A percentile compares a stretch with the other conserved stretches of the same genome.
These are phyloP conservation scores for Blastocystis sp. DNA, from an alignment of 352 stramenopile genomes.

Conservation along the genomic window DNA sequence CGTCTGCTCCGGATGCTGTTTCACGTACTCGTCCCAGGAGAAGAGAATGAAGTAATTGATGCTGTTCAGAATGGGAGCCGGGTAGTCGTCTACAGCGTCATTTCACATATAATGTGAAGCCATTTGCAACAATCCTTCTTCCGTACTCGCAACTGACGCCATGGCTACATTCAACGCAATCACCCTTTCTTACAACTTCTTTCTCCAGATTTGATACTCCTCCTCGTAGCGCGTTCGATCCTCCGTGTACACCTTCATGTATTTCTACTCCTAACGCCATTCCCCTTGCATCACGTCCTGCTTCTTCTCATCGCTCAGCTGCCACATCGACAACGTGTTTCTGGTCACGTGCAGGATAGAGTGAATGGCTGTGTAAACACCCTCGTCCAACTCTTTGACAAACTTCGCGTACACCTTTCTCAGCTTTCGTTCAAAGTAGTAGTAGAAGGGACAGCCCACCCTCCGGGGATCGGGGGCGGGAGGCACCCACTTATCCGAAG, in stretches of 20 bases:
- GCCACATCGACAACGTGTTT: not conserved
- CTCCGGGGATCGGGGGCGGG: not conserved
- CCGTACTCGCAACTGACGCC: not conserved
- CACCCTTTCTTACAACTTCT: not conserved
- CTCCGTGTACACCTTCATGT: not conserved
- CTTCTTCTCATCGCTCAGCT: not conserved
- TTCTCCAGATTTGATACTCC: constrained; percentile 14
- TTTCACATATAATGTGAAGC: not conserved
- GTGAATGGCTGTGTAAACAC: not conserved
- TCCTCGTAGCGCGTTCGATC: constrained; percentile 7
- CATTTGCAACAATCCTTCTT: not conserved
- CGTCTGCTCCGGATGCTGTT: not conserved
- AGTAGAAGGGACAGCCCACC: constrained; percentile 1
- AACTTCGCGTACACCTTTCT: not conserved
- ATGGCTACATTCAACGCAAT: constrained; percentile 9
- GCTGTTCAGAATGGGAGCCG: not conserved
- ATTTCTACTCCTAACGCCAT: constrained; percentile 17
- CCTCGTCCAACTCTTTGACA: not conserved
- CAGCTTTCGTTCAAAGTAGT: not conserved
- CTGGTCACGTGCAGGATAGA: not conserved
- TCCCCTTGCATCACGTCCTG: not conserved
- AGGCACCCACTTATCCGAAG: not conserved
- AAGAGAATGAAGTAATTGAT: constrained; percentile 8
- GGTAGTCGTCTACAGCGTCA: not conserved
- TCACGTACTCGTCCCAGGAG: not conserved